Percentiles rank a stretch among this genome's conserved stretches.
Evolutionary conservation across 768 basidiomycete genomes (phyloP).

Genomic region (Kwoniella sp.): DNA sequence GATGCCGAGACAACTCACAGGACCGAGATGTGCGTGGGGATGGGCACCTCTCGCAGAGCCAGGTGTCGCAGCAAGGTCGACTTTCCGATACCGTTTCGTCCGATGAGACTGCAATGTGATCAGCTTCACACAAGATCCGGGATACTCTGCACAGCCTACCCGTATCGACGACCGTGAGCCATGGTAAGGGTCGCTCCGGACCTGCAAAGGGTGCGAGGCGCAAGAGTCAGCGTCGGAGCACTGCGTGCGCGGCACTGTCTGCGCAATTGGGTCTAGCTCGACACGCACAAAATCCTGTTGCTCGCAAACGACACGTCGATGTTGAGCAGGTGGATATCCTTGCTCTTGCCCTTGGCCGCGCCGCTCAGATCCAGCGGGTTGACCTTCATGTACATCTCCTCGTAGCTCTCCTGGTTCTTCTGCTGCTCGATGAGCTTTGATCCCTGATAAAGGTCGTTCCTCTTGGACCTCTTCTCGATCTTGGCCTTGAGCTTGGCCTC

Average conservation of each 20-base stretch:
- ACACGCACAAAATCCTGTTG: constrained; percentile 74
- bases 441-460: constrained; percentile 83
- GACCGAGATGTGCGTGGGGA: constrained; percentile 91
- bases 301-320: constrained; percentile 97
- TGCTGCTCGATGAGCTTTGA: constrained; percentile 90
- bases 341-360: constrained; percentile 84
- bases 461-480: constrained; percentile 87
- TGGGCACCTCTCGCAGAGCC: constrained; percentile 87
- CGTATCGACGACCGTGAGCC: constrained; percentile 47
- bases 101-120: constrained; percentile 43
- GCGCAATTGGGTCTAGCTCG: neutral
- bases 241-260: neutral
- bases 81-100: constrained; percentile 73
- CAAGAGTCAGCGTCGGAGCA: neutral
- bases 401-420: constrained; percentile 95
- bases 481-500: constrained; percentile 97
- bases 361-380: constrained; percentile 80
- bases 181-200: constrained; percentile 47
- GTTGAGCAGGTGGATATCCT: constrained; percentile 88
- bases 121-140: neutral
- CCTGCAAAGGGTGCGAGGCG: neutral
- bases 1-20: constrained; percentile 51
- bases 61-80: constrained; percentile 91
- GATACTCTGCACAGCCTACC: constrained; percentile 23
- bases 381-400: constrained; percentile 98